Evolutionary conservation across 768 basidiomycete species (phyloP).

Genomic region (Sarcomyxa edulis): DNA sequence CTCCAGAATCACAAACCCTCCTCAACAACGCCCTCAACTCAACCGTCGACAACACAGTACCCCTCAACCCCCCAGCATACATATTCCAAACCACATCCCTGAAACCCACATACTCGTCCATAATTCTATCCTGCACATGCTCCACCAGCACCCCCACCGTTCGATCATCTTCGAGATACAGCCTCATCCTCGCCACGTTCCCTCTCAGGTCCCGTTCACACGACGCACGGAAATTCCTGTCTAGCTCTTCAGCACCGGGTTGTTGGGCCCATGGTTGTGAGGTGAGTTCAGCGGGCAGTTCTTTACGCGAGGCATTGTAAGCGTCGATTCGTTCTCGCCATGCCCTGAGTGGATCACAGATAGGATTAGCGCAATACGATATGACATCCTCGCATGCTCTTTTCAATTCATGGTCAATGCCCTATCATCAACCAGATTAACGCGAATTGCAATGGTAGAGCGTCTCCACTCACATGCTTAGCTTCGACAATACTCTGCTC

Average conservation of each 20-base stretch:
- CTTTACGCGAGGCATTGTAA: constrained; percentile 10
- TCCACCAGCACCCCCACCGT: constrained; percentile 75
- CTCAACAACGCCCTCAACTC: constrained; percentile 12
- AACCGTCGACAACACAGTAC: constrained; percentile 7
- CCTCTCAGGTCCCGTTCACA: constrained; percentile 52
- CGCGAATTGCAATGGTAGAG: neutral
- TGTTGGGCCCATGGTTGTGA: constrained; percentile 48
- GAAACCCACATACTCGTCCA: constrained; percentile 72
- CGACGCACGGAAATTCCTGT: constrained; percentile 48
- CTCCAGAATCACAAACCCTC: constrained; percentile 9
- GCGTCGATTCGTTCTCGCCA: constrained; percentile 55
- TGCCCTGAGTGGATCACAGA: constrained; percentile 53
- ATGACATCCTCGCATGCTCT: constrained; percentile 84
- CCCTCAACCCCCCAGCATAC: constrained; percentile 30
- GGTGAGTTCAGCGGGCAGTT: constrained; percentile 11
- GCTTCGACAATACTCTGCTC: constrained; percentile 66
- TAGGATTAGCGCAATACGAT: constrained; percentile 45
- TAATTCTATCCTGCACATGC: constrained; percentile 71
- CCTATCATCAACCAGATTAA: constrained; percentile 36
- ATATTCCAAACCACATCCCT: constrained; percentile 54
- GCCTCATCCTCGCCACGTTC: constrained; percentile 50
- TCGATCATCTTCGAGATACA: constrained; percentile 79
- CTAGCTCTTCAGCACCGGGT: constrained; percentile 39
- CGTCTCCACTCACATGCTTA: constrained; percentile 52
- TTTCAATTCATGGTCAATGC: constrained; percentile 84